Percentiles rank a stretch among this genome's conserved stretches.
phyloP scores from a whole-genome alignment of 1,139 yeast species.

The Sugiyamaella sp. region DNA sequence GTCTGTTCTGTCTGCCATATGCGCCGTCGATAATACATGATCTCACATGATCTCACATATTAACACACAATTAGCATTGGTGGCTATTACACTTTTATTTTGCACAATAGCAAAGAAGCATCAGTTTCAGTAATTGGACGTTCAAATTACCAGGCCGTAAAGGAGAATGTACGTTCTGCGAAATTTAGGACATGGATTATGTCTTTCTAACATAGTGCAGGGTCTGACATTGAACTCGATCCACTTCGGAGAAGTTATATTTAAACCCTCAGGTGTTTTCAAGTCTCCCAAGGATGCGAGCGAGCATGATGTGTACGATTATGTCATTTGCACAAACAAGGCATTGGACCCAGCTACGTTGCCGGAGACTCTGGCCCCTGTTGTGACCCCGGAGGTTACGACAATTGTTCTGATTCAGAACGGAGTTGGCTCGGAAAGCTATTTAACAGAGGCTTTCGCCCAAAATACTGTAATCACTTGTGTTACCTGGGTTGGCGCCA shows the following conservation, averaged over 20 bases:
- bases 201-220: slow-evolving; percentile 26
- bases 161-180: slow-evolving; percentile 46
- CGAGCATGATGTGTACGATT: slow-evolving; percentile 54
- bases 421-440: slow-evolving; percentile 65
- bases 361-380: slow-evolving; percentile 57
- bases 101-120: slow-evolving; percentile 25
- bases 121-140: slow-evolving; percentile 59
- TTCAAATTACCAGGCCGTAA: slow-evolving; percentile 57
- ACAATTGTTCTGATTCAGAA: slow-evolving; percentile 65
- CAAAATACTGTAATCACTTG: slow-evolving; percentile 59
- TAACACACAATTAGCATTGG: slow-evolving; percentile 27
- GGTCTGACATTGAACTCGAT: slow-evolving; percentile 53
- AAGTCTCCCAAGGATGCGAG: slow-evolving; percentile 41
- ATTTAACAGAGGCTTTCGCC: slow-evolving; percentile 56
- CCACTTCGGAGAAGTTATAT: slow-evolving; percentile 49
- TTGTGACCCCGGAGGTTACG: slow-evolving; percentile 45
- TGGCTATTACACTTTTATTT: slow-evolving; percentile 29
- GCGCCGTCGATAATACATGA: not conserved
- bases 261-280: slow-evolving; percentile 31
- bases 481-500: slow-evolving; percentile 62
- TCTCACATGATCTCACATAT: not conserved
- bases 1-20: no score
- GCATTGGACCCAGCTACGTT: slow-evolving; percentile 59
- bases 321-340: slow-evolving; percentile 62
- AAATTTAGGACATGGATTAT: slow-evolving; percentile 48